A percentile compares a stretch with the other conserved stretches of the same genome.
These are phyloP conservation scores for Quercus suber DNA, from an alignment of 306 rosid species.

Conservation along the genomic window DNA sequence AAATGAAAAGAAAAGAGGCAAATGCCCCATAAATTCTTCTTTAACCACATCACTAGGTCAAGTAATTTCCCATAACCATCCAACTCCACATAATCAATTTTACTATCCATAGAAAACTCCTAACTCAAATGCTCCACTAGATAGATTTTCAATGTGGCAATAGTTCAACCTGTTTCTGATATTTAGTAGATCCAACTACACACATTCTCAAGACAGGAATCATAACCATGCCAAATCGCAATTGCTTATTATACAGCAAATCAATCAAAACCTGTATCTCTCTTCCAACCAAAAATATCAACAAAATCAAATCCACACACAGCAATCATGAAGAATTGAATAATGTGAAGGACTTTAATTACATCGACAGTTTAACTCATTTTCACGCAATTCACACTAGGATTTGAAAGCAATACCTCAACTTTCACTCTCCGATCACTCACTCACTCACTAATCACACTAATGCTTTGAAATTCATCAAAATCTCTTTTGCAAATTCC, in stretches of 20 bases:
- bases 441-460: too few relatives aligned
- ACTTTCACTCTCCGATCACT: too few relatives aligned
- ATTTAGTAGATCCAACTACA: neutral
- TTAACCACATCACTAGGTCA: neutral
- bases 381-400: neutral
- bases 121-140: neutral
- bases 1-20: neutral
- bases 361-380: neutral
- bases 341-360: neutral
- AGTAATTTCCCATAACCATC: neutral
- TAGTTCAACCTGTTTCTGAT: neutral
- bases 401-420: neutral
- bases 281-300: neutral
- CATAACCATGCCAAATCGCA: neutral
- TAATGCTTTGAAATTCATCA: too few relatives aligned
- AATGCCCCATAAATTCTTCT: slow-evolving; percentile 7
- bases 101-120: neutral
- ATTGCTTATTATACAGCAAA: neutral
- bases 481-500: too few relatives aligned
- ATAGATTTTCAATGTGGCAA: neutral
- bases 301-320: neutral
- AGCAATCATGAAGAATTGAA: neutral
- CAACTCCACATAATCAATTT: neutral
- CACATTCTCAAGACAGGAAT: neutral
- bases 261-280: neutral